Conservation (phyloP, 768 basidiomycete species). For the Hygrophorus pudorinus region DNA sequence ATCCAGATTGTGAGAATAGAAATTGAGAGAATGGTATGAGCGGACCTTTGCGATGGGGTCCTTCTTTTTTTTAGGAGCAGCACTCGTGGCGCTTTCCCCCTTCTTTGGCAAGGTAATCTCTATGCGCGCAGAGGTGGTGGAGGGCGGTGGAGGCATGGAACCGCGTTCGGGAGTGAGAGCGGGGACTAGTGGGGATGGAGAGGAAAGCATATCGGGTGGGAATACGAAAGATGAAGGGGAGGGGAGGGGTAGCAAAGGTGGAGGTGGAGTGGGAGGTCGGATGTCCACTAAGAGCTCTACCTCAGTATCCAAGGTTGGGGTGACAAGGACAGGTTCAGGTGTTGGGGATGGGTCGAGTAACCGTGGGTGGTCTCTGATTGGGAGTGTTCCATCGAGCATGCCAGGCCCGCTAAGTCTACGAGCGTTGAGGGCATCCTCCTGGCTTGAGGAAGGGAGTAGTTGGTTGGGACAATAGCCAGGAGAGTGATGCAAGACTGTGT, state of each 20-base stretch:
- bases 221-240: not conserved
- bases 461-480: too few relatives aligned
- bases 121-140: slow-evolving; percentile 13
- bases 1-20: slow-evolving; percentile 9
- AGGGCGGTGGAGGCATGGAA: slow-evolving; percentile 49
- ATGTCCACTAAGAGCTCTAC: too few relatives aligned
- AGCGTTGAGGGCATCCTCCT: too few relatives aligned
- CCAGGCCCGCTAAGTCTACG: too few relatives aligned
- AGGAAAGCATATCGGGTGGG: not conserved
- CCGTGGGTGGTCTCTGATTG: not conserved
- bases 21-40: not conserved
- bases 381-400: not conserved
- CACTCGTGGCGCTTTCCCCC: slow-evolving; percentile 15
- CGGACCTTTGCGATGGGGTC: slow-evolving; percentile 28
- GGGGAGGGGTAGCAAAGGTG: not conserved
- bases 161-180: slow-evolving; percentile 31
- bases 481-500: too few relatives aligned
- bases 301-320: too few relatives aligned
- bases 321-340: too few relatives aligned
- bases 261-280: not conserved
- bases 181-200: slow-evolving; percentile 4
- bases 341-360: too few relatives aligned
- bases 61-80: slow-evolving; percentile 30
- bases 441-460: too few relatives aligned
- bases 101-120: slow-evolving; percentile 7